Evolutionary conservation across 139 green algal genomes (phyloP).

Genomic region (Prasinococcaceae sp.): DNA sequence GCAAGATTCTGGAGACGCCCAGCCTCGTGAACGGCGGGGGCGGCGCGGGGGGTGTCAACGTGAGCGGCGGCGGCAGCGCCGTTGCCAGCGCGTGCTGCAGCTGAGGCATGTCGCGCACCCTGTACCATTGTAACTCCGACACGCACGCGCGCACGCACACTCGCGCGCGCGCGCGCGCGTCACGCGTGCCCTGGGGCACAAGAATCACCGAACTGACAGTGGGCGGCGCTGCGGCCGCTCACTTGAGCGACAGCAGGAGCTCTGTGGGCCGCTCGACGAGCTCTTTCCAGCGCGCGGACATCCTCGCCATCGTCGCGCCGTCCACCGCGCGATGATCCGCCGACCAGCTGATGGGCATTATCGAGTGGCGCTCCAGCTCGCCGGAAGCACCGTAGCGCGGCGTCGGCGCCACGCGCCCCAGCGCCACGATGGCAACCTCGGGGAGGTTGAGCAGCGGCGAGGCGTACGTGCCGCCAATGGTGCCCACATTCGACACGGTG

Average conservation of each 20-base stretch:
- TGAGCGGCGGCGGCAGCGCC: background rate
- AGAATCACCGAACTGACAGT: no score
- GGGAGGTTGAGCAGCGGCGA: slow-evolving; percentile 54
- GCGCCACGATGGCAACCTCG: slow-evolving; percentile 64
- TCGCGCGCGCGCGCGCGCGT: no score
- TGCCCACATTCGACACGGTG: slow-evolving; percentile 79
- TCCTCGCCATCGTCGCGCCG: slow-evolving; percentile 57
- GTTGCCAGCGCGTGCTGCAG: background rate
- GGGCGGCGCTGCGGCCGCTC: background rate
- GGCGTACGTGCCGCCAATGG: slow-evolving; percentile 66
- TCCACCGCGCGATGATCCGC: slow-evolving; percentile 77
- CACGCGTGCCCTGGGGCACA: no score
- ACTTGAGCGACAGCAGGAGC: slow-evolving; percentile 47
- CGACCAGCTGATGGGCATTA: slow-evolving; percentile 65
- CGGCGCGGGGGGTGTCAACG: background rate
- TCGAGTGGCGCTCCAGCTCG: no score
- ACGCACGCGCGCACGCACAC: no score
- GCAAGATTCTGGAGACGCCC: slow-evolving; percentile 48
- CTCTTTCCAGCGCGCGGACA: slow-evolving; percentile 44
- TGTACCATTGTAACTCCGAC: background rate
- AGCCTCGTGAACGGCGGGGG: slow-evolving; percentile 24
- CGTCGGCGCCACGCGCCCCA: slow-evolving; percentile 43
- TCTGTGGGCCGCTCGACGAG: slow-evolving; percentile 49
- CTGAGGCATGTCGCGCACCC: background rate
- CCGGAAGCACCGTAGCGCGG: no score